Percentiles rank a stretch among this genome's conserved stretches.
phyloP scores from a whole-genome alignment of 345 rosid genomes.

The Arabis hirsuta region DNA sequence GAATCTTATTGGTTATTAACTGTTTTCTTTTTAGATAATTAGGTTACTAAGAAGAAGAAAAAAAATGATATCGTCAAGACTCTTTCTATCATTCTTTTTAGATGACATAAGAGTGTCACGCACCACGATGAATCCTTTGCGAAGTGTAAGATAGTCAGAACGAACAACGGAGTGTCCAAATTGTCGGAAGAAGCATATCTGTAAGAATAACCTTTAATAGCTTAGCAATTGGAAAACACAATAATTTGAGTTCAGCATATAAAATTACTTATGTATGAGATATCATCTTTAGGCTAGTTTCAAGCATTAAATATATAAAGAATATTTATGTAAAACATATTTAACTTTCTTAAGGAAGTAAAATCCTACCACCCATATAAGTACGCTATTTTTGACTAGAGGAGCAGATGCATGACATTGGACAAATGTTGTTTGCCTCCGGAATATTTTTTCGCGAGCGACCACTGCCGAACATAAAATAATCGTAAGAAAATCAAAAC shows the following conservation, averaged over 20 bases:
- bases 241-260: background rate
- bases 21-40: background rate
- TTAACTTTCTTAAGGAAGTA: background rate
- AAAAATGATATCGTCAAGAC: background rate
- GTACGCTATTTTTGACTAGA: conserved; percentile 55
- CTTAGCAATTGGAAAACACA: background rate
- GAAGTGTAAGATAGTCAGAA: conserved; percentile 77
- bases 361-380: conserved; percentile 80
- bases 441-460: conserved; percentile 52
- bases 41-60: background rate
- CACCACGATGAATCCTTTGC: conserved; percentile 83
- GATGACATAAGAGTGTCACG: conserved; percentile 15
- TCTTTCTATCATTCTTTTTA: background rate
- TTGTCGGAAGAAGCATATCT: conserved; percentile 86
- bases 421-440: conserved; percentile 82
- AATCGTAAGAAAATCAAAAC: background rate
- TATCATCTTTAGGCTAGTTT: background rate
- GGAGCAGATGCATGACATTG: conserved; percentile 67
- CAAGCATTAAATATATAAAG: background rate
- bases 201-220: conserved; percentile 32
- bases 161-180: conserved; percentile 79
- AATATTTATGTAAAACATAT: background rate
- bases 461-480: conserved; percentile 51
- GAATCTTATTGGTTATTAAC: no score
- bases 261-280: background rate